Evolutionary conservation across 2,329 filamentous ascomycete species (phyloP).

Genomic region (Lecanicillium sp.): DNA sequence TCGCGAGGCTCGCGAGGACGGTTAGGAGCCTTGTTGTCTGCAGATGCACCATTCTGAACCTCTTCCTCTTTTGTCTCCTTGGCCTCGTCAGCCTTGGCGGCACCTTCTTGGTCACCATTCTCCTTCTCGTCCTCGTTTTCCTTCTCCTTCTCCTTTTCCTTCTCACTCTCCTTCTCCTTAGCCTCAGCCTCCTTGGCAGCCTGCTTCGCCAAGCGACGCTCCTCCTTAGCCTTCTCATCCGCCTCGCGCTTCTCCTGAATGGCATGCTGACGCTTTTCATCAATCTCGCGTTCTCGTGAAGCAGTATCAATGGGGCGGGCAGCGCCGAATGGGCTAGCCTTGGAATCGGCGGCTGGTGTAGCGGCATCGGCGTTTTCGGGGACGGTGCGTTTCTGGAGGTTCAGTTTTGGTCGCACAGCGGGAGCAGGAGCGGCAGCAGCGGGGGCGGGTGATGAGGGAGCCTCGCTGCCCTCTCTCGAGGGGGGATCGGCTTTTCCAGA

Average conservation of each 20-base stretch:
- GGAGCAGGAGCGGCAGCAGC: slow-evolving; percentile 39
- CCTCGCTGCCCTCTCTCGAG: slow-evolving; percentile 64
- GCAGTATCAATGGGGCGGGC: slow-evolving; percentile 92
- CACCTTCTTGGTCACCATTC: slow-evolving; percentile 22
- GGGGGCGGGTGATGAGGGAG: slow-evolving; percentile 61
- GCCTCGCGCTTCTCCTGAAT: slow-evolving; percentile 77
- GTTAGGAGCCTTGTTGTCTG: slow-evolving; percentile 18
- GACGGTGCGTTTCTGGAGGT: slow-evolving; percentile 85
- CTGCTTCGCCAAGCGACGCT: slow-evolving; percentile 53
- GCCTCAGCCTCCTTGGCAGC: slow-evolving; percentile 39
- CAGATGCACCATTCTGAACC: slow-evolving; percentile 20
- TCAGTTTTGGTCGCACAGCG: slow-evolving; percentile 67
- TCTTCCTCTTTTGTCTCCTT: slow-evolving; percentile 16
- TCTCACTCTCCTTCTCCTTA: slow-evolving; percentile 24
- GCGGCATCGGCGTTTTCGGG: slow-evolving; percentile 54
- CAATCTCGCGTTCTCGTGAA: slow-evolving; percentile 78
- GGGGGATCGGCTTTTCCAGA: slow-evolving; percentile 48
- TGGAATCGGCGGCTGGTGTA: slow-evolving; percentile 57
- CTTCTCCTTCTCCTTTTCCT: slow-evolving; percentile 26
- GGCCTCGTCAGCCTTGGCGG: slow-evolving; percentile 16
- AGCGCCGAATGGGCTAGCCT: slow-evolving; percentile 88
- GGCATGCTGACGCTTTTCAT: slow-evolving; percentile 72
- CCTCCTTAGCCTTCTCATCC: slow-evolving; percentile 78
- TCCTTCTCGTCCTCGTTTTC: slow-evolving; percentile 25
- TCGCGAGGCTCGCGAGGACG: slow-evolving; percentile 20